These are phyloP conservation scores for Colletotrichum musicola DNA, from an alignment of 2,329 filamentous ascomycete species.

Conservation along the genomic window DNA sequence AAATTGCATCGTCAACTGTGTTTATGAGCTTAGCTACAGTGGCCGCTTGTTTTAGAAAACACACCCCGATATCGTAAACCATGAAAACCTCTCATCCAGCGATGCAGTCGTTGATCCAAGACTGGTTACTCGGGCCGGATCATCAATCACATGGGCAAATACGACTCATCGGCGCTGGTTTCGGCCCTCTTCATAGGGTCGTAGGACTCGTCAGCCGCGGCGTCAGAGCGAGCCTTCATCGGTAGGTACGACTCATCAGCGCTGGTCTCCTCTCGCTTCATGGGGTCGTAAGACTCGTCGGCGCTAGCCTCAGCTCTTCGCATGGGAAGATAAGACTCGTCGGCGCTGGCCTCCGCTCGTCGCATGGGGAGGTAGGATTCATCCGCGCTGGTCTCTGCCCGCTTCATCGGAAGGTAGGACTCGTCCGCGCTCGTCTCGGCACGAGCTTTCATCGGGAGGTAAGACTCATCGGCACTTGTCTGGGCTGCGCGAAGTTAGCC, in stretches of 20 bases:
- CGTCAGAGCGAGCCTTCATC: slow-evolving; percentile 15
- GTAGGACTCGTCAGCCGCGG: slow-evolving; percentile 21
- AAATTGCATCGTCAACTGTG: too few species aligned
- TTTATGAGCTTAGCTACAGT: too few species aligned
- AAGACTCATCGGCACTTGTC: slow-evolving; percentile 31
- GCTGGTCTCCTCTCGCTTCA: slow-evolving; percentile 21
- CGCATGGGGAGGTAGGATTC: slow-evolving; percentile 34
- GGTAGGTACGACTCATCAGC: slow-evolving; percentile 29
- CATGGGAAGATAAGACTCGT: slow-evolving; percentile 31
- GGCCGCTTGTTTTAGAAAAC: too few species aligned
- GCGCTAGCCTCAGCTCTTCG: slow-evolving; percentile 21
- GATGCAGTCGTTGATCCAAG: too few species aligned
- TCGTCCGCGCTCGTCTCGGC: slow-evolving; percentile 30
- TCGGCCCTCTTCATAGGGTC: slow-evolving; percentile 12
- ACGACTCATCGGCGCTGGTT: slow-evolving; percentile 26
- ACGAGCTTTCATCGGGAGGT: slow-evolving; percentile 29
- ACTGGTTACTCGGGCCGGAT: too few species aligned
- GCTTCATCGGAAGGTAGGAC: slow-evolving; percentile 32
- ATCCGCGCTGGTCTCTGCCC: slow-evolving; percentile 21
- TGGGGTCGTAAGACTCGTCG: slow-evolving; percentile 19
- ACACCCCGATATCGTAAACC: too few species aligned
- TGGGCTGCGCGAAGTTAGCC: not conserved
- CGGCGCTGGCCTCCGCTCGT: slow-evolving; percentile 21
- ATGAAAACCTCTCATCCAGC: too few species aligned
- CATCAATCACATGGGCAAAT: slow-evolving; percentile 13